phyloP scores from a whole-genome alignment of 768 basidiomycete species.

The Cantharellus anzutake region DNA sequence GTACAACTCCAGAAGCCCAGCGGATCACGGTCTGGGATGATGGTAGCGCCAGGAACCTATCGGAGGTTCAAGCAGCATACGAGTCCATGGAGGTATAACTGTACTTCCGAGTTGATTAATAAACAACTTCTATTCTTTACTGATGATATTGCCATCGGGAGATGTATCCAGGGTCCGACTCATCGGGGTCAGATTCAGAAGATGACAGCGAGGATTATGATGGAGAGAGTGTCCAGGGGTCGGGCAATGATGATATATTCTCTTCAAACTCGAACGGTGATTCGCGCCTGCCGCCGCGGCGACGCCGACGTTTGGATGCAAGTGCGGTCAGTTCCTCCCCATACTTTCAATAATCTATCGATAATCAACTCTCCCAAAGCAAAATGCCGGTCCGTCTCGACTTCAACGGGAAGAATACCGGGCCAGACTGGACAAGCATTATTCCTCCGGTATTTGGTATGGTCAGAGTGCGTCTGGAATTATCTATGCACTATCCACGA shows the following conservation, averaged over 20 bases:
- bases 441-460: conserved; percentile 64
- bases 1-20: conserved; percentile 33
- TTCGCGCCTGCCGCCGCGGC: too few species aligned
- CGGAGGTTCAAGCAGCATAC: conserved; percentile 62
- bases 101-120: not conserved
- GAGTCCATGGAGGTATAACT: conserved; percentile 55
- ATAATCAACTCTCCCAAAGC: not conserved
- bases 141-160: conserved; percentile 16
- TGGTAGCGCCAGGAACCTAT: conserved; percentile 51
- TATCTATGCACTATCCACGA: conserved; percentile 75
- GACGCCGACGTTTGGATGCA: too few species aligned
- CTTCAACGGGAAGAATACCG: conserved; percentile 51
- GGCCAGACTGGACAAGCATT: conserved; percentile 58
- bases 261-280: too few species aligned
- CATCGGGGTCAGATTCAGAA: conserved; percentile 20
- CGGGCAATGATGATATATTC: conserved; percentile 11
- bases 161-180: conserved; percentile 64
- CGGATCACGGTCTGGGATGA: conserved; percentile 88
- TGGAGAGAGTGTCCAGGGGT: conserved; percentile 18
- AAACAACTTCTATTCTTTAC: not conserved
- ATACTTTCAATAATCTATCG: too few species aligned
- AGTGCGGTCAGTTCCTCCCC: too few species aligned
- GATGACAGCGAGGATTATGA: conserved; percentile 29
- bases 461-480: conserved; percentile 81
- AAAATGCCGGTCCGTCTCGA: conserved; percentile 21